Evolutionary conservation across 352 stramenopile species (phyloP).

Genomic region (Sclerospora graminicola): DNA sequence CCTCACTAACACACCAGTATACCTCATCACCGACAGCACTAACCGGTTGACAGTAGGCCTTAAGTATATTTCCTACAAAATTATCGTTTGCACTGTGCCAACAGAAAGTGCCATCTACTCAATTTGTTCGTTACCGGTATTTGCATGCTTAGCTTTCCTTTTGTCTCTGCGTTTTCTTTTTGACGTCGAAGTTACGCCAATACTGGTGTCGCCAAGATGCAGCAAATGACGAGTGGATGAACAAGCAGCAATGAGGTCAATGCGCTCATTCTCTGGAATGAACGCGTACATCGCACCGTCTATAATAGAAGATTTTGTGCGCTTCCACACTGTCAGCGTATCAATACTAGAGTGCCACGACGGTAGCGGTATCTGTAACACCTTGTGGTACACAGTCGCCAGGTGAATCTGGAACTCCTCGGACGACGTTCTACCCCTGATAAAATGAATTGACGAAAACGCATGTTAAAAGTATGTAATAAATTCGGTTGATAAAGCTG

Average conservation of each 20-base stretch:
- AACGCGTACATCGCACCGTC: slow-evolving; percentile 68
- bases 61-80: too few species aligned
- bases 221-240: slow-evolving; percentile 63
- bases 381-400: slow-evolving; percentile 88
- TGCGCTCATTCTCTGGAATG: slow-evolving; percentile 58
- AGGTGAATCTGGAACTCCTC: slow-evolving; percentile 89
- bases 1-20: too few species aligned
- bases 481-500: too few species aligned
- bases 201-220: slow-evolving; percentile 7
- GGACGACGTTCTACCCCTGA: slow-evolving; percentile 84
- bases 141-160: too few species aligned
- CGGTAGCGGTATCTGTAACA: slow-evolving; percentile 83
- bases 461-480: background rate
- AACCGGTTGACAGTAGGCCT: too few species aligned
- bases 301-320: slow-evolving; percentile 85
- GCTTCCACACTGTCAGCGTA: slow-evolving; percentile 91
- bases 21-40: too few species aligned
- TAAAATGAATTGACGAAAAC: slow-evolving; percentile 1
- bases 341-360: slow-evolving; percentile 92
- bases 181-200: slow-evolving; percentile 1
- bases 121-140: too few species aligned
- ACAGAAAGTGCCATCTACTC: too few species aligned
- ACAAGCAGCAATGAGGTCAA: slow-evolving; percentile 56
- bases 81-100: too few species aligned
- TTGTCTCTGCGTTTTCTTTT: too few species aligned